phyloP scores from a whole-genome alignment of 2,329 filamentous ascomycete species.

The Cladosporium halotolerans region DNA sequence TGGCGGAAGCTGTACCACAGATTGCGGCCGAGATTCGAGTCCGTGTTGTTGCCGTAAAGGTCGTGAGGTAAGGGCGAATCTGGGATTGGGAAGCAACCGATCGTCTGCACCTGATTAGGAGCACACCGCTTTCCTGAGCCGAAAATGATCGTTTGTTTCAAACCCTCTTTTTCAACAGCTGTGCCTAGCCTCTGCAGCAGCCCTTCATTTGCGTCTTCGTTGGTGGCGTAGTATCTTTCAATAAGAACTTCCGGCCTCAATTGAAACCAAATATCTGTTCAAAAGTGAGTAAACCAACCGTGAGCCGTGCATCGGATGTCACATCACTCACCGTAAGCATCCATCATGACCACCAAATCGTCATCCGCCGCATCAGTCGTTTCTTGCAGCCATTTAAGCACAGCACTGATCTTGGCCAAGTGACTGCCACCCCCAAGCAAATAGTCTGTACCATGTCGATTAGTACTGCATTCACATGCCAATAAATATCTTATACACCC shows the following conservation, averaged over 20 bases:
- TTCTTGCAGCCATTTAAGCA: conserved; percentile 19
- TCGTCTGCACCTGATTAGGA: conserved; percentile 35
- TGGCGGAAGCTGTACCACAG: conserved; percentile 15
- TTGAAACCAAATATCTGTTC: conserved; percentile 24
- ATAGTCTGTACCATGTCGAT: background rate
- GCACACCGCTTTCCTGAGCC: conserved; percentile 50
- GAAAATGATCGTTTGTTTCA: conserved; percentile 51
- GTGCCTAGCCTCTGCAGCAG: conserved; percentile 33
- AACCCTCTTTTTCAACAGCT: conserved; percentile 25
- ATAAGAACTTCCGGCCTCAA: conserved; percentile 20
- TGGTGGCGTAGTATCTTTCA: conserved; percentile 20
- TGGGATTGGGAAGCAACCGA: conserved; percentile 48
- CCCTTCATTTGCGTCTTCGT: conserved; percentile 35
- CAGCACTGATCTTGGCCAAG: conserved; percentile 24
- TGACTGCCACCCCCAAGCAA: conserved; percentile 15
- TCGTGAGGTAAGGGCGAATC: conserved; percentile 45
- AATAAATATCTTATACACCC: background rate
- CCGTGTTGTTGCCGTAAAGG: conserved; percentile 34
- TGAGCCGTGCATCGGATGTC: background rate
- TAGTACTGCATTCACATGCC: background rate
- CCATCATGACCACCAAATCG: conserved; percentile 24
- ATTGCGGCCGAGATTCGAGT: conserved; percentile 13
- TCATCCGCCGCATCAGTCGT: conserved; percentile 12
- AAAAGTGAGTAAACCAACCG: background rate
- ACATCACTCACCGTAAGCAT: conserved; percentile 19